These are phyloP conservation scores for Lasiosphaeriaceae sp. DNA, from an alignment of 495 filamentous ascomycete genomes.

Conservation along the genomic window DNA sequence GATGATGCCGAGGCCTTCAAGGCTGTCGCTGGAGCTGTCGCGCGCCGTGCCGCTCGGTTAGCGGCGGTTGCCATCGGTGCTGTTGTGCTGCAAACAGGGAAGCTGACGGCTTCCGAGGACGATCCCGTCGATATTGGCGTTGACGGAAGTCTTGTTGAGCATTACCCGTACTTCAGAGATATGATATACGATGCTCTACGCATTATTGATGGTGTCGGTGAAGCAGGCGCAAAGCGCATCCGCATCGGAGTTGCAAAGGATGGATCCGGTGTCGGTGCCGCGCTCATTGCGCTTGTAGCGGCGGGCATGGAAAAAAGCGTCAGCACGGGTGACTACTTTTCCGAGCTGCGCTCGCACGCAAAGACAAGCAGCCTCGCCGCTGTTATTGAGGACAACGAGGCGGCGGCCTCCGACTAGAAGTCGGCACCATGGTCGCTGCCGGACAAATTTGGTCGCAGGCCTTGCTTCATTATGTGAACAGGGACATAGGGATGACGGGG, in stretches of 20 bases:
- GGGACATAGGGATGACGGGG: not conserved
- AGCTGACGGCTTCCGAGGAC: conserved; percentile 51
- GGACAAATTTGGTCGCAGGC: not conserved
- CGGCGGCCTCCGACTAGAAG: conserved; percentile 20
- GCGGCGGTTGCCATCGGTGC: conserved; percentile 82
- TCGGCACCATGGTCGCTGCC: conserved; percentile 2
- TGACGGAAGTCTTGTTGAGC: conserved; percentile 85
- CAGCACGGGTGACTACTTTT: conserved; percentile 16
- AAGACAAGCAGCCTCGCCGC: conserved; percentile 17
- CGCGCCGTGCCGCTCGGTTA: conserved; percentile 82
- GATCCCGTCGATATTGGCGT: conserved; percentile 84
- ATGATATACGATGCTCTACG: conserved; percentile 70
- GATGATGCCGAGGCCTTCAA: conserved; percentile 84
- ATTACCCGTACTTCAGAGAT: conserved; percentile 82
- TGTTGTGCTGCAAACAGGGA: conserved; percentile 69
- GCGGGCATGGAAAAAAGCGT: conserved; percentile 45
- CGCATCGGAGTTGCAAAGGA: conserved; percentile 93
- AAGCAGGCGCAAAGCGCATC: conserved; percentile 69
- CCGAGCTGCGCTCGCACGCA: conserved; percentile 19
- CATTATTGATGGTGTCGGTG: conserved; percentile 67
- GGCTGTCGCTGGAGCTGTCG: conserved; percentile 75
- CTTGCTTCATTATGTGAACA: conserved; percentile 19
- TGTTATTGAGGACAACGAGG: conserved; percentile 20
- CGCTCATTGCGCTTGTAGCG: conserved; percentile 78
- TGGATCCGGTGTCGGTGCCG: conserved; percentile 86